Conservation (phyloP, 2,329 filamentous ascomycete genomes). For the Ceratocystis destructans region DNA sequence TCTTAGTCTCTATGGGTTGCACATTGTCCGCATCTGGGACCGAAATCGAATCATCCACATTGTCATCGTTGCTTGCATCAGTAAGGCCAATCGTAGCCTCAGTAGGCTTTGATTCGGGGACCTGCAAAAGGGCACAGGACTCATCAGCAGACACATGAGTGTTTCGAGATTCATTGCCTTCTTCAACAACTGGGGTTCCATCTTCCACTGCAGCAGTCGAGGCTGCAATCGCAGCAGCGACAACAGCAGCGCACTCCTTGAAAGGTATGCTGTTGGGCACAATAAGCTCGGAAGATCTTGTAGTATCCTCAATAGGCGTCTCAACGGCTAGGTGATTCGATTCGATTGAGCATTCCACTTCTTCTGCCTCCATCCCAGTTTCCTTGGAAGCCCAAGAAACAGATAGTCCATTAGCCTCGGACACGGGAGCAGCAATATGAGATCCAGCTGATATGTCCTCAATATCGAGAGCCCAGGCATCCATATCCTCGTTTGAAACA, state of each 20-base stretch:
- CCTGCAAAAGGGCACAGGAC: not conserved
- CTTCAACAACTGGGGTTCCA: not conserved
- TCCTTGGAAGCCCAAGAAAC: not conserved
- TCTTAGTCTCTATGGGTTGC: slow-evolving; percentile 2
- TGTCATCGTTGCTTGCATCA: slow-evolving; percentile 6
- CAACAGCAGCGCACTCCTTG: not conserved
- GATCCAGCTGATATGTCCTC: not conserved
- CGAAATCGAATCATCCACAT: slow-evolving; percentile 11
- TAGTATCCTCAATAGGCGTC: slow-evolving; percentile 7
- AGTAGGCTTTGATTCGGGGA: not conserved
- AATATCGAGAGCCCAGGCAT: slow-evolving; percentile 13
- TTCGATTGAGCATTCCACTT: not conserved
- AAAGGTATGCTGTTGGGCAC: not conserved
- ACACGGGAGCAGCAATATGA: not conserved
- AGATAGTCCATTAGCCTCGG: not conserved
- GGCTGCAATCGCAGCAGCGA: not conserved
- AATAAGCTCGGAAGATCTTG: not conserved
- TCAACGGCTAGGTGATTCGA: not conserved
- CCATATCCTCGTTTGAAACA: slow-evolving; percentile 13
- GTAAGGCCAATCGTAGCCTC: not conserved
- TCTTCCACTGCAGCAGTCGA: not conserved
- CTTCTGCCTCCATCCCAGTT: not conserved
- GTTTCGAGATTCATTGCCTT: not conserved
- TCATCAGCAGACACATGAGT: slow-evolving; percentile 8
- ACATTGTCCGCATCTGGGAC: not conserved